Base-by-base conservation (phyloP, 2,329 filamentous ascomycete species). In the Eutypella sp. region DNA sequence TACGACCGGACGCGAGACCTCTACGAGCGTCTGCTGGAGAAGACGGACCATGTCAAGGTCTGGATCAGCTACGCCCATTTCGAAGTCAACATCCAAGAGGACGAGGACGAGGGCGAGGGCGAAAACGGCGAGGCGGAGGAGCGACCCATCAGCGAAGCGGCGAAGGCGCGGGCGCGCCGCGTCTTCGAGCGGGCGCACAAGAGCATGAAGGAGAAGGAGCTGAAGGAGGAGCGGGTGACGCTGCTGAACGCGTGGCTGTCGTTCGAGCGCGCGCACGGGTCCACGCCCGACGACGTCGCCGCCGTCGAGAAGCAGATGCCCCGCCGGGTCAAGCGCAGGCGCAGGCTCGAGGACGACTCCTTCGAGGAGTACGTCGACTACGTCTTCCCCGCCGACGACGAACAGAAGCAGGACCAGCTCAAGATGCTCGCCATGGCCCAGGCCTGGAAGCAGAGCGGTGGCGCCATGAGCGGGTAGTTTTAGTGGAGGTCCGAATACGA, bases 1-100 rank as follows among this genome's bases (percentile, higher is more conserved):
- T 96, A 92, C 66, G 89, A 90, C 44, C 77, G 84, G 41, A 89
- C 90, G 4, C 79, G 93, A 41, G 72, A 73, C 3, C 73, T 99
- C 38, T 99, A 97, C 69, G 92, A 97, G 71, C 82, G 92, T 7
- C 77, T 99, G 11, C 78, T 99, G 37, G 76, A 89, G 60, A 96
- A 95, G 81, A 96, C 93, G n/a, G 85, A 93, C 61, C 93, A 99
- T 63, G 90, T 96, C 74, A 99, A 97, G 75, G 93, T 99, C 49
- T 99, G 93, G 93, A 95, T 93, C 67, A 92, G 88, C 66, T 99
- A 92, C 69, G 93, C 93, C n/a, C 88, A 95, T 66, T 97, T 99
- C 62, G 93, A 99, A 68, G 89, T 97, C 72, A 92, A 93, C 64
- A 84, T 96, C 0, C 89, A 90, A 38, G 90, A 95, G 47, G 79